These are phyloP conservation scores for Ambrosiella xylebori DNA, from an alignment of 2,329 filamentous ascomycete genomes.

Conservation along the genomic window DNA sequence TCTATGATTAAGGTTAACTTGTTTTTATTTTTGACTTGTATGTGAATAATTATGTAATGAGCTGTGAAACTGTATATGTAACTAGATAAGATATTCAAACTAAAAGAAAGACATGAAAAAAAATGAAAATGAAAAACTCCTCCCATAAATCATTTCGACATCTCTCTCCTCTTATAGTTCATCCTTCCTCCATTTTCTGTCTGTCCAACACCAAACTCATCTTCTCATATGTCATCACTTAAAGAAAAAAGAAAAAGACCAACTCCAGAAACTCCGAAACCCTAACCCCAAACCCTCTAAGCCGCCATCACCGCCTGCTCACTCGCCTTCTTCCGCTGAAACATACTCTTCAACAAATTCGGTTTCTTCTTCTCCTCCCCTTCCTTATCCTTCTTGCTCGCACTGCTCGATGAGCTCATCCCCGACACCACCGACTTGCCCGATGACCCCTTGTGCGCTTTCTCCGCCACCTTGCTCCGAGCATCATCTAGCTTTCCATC, in stretches of 20 bases:
- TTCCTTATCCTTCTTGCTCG: constrained; percentile 16
- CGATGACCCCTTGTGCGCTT: constrained; percentile 2
- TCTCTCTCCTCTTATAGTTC: no score
- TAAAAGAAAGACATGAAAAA: not conserved
- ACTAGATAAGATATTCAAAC: not conserved
- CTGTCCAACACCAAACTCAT: no score
- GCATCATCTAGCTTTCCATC: constrained; percentile 21
- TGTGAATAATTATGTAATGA: no score
- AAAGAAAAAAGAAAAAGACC: not conserved
- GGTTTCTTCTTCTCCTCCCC: constrained; percentile 23
- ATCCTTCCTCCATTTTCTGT: no score
- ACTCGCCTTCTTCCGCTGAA: constrained; percentile 35
- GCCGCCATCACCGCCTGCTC: constrained; percentile 4
- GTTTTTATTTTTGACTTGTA: no score
- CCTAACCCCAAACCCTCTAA: constrained; percentile 15
- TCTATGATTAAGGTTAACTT: no score
- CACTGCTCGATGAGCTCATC: not conserved
- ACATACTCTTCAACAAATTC: constrained; percentile 41
- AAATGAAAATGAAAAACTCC: constrained; percentile 1
- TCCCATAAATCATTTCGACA: not conserved
- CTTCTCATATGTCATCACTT: no score
- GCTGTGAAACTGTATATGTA: not conserved
- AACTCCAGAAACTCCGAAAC: not conserved
- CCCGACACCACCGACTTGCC: constrained; percentile 15
- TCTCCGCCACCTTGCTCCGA: not conserved